Base-by-base conservation (phyloP, 2,329 filamentous ascomycete genomes). In the Sclerotinia subarctica region DNA sequence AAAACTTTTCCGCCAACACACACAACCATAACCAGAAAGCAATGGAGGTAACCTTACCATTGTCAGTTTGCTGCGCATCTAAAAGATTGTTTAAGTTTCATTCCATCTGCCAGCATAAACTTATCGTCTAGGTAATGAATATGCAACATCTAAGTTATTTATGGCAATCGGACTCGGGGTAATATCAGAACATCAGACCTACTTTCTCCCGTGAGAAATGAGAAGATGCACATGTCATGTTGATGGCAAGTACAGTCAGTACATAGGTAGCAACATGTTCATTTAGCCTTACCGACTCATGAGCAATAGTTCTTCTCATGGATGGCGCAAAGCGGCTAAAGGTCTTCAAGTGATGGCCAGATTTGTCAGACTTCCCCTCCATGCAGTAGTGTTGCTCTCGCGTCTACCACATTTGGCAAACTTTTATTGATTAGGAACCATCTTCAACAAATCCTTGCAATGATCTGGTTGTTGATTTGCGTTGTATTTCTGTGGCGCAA, bases 401-500 rank as follows among this genome's bases (percentile, higher is more conserved):
- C 29, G 5, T 62, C 46, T 62, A 62, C 59, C 59, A 51, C n/a
- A 51, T 51, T 51, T 21, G 46, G 29, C 19, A 47, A 51, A 11
- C 32, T n/a, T 51, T 63, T 15, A 51, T 32, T 8, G 42, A 51
- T 51, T 21, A 63, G 32, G 44, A 15, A 38, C 32, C 13, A 49
- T 19, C 44, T 38, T 7, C 53, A 60, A 11, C 19, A 7, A 38
- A 60, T 26, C 54, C 64, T 49, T 60, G 54, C 32, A 60, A 24
- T 19, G 10, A 21, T 51, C n/a, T 21, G 15, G 15, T 49, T 38
- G 10, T 38, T 66, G 42, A 66, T 52, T 66, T 60, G 53, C 46
- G 35, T 42, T 49, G 24, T 29, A 8, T n/a, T 8, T 13, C 38
- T 42, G 64, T 60, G 64, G 64, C 64, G 54, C 64, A 60, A 60